Evolutionary conservation across 495 filamentous ascomycete genomes (phyloP).

Genomic region (Parathielavia hyrcaniae): DNA sequence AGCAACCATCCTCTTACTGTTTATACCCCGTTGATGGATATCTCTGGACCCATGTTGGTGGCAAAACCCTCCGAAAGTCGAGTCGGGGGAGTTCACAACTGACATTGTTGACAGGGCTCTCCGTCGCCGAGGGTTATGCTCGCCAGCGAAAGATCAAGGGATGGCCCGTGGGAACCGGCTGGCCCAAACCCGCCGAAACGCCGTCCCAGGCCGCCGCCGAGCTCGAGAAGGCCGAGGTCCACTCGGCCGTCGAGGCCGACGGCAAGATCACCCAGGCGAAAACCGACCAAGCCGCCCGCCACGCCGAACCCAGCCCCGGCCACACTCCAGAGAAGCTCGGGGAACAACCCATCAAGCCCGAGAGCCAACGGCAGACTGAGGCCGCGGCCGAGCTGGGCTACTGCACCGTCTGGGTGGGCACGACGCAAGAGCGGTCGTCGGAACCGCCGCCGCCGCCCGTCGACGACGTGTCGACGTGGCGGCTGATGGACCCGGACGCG

Average conservation of each 20-base stretch:
- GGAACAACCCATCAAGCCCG: constrained; percentile 19
- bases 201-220: constrained; percentile 52
- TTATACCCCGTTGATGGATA: too few relatives aligned
- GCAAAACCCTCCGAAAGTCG: too few relatives aligned
- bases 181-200: constrained; percentile 60
- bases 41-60: too few relatives aligned
- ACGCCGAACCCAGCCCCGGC: constrained; percentile 12
- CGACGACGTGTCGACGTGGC: constrained; percentile 57
- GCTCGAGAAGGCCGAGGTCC: constrained; percentile 62
- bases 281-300: constrained; percentile 39
- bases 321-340: background rate
- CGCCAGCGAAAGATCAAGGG: constrained; percentile 80
- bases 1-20: too few relatives aligned
- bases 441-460: constrained; percentile 49
- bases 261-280: constrained; percentile 59
- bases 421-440: constrained; percentile 59
- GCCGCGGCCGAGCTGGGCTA: constrained; percentile 63
- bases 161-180: constrained; percentile 87
- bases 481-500: constrained; percentile 68
- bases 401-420: constrained; percentile 94
- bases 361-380: constrained; percentile 32
- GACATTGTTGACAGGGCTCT: too few relatives aligned
- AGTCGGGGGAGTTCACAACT: too few relatives aligned
- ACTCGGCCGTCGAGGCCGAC: constrained; percentile 52
- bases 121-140: constrained; percentile 85